Conservation (phyloP, 345 rosid species). For the Eucalyptus albens region DNA sequence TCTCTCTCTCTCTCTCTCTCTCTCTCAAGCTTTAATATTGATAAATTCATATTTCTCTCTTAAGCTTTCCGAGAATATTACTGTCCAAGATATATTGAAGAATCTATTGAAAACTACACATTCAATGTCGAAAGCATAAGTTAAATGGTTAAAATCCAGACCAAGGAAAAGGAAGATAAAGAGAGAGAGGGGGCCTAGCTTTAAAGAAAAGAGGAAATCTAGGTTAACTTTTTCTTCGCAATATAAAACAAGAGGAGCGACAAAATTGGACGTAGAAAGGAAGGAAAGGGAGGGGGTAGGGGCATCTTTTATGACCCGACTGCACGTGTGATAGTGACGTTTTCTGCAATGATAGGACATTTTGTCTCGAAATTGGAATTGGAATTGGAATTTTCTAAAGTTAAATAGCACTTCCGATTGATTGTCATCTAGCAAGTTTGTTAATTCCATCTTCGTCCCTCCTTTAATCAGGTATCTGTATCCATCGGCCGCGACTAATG, state of each 20-base stretch:
- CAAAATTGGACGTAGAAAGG: background rate
- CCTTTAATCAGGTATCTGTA: background rate
- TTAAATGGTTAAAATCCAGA: background rate
- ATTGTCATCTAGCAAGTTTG: background rate
- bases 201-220: background rate
- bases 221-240: background rate
- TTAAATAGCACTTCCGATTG: background rate
- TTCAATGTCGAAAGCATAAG: background rate
- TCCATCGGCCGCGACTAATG: background rate
- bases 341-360: background rate
- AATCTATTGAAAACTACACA: background rate
- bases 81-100: background rate
- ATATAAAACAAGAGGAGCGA: background rate
- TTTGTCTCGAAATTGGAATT: background rate
- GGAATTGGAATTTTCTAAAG: background rate
- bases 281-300: background rate
- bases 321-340: conserved; percentile 4
- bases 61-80: background rate
- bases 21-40: background rate
- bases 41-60: background rate
- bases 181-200: background rate
- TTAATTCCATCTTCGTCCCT: background rate
- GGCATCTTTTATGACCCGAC: background rate
- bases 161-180: background rate
- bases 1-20: background rate